Conservation (phyloP, 768 basidiomycete species). For the Floccularia luteovirens region DNA sequence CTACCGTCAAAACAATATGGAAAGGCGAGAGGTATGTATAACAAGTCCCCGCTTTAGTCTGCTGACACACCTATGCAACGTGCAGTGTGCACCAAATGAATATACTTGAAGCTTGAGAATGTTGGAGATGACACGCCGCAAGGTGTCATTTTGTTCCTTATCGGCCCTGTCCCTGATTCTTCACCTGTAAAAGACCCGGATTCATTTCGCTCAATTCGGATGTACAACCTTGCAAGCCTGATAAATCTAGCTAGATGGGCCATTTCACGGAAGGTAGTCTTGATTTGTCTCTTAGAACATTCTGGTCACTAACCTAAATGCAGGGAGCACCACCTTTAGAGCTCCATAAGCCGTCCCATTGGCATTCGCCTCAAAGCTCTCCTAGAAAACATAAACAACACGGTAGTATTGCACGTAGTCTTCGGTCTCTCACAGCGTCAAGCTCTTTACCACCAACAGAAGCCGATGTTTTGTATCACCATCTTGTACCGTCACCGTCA, state of each 20-base stretch:
- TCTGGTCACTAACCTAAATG: neutral
- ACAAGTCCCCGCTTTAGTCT: neutral
- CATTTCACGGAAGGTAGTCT: slow-evolving; percentile 51
- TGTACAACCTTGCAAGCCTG: slow-evolving; percentile 79
- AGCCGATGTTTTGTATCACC: too few relatives aligned
- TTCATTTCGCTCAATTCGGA: slow-evolving; percentile 49
- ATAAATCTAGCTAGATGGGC: slow-evolving; percentile 72
- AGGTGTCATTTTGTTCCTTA: slow-evolving; percentile 72
- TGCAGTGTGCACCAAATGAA: slow-evolving; percentile 72
- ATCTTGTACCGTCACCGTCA: slow-evolving; percentile 7
- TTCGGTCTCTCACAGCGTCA: slow-evolving; percentile 49
- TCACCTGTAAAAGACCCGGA: slow-evolving; percentile 45
- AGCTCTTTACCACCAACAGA: too few relatives aligned
- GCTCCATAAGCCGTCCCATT: slow-evolving; percentile 41
- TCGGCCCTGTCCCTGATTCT: slow-evolving; percentile 53
- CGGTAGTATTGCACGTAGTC: slow-evolving; percentile 51
- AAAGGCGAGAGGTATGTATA: slow-evolving; percentile 61
- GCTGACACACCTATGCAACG: neutral
- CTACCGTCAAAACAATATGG: slow-evolving; percentile 63
- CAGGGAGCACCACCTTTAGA: slow-evolving; percentile 59
- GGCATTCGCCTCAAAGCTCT: slow-evolving; percentile 43
- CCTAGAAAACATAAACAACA: slow-evolving; percentile 43
- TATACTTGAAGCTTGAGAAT: slow-evolving; percentile 62
- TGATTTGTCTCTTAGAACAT: neutral
- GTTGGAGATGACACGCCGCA: slow-evolving; percentile 42